These are phyloP conservation scores for Eremochloa ophiuroides DNA, from an alignment of 176 grass and related monocot genomes.

Conservation along the genomic window DNA sequence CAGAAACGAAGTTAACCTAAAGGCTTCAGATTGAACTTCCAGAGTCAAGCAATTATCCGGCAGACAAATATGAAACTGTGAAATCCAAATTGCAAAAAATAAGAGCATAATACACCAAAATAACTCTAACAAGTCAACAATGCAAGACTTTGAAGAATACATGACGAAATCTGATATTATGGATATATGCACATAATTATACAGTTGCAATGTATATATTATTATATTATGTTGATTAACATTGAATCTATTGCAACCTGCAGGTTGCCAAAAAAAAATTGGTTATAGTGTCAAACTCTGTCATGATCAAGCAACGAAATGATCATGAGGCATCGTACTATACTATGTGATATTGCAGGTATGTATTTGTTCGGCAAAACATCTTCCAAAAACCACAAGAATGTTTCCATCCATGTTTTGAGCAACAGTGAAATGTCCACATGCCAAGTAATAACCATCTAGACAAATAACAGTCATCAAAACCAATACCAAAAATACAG, in stretches of 20 bases:
- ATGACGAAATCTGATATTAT: not conserved
- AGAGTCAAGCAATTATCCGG: not conserved
- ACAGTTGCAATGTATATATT: not conserved
- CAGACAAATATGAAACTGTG: not conserved
- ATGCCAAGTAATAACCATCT: not conserved
- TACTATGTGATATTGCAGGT: not conserved
- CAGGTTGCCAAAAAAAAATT: not conserved
- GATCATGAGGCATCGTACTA: not conserved
- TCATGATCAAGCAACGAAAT: not conserved
- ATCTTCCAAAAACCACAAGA: not conserved
- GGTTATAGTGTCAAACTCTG: not conserved
- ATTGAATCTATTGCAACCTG: not conserved
- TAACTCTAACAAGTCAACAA: not conserved
- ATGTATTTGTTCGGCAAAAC: not conserved
- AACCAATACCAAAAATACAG: not conserved
- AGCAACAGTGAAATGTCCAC: not conserved
- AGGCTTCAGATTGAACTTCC: not conserved
- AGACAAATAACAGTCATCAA: not conserved
- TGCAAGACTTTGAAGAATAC: not conserved
- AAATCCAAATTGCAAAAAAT: not conserved
- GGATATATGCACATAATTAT: not conserved
- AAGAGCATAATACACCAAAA: not conserved
- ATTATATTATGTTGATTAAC: not conserved
- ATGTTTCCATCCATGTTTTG: not conserved
- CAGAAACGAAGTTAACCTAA: not conserved